Evolutionary conservation across 225 moss, liverwort and hornwort genomes (phyloP), one percentile per base, ranked within the genome.

Genomic region (Neckera pumila): DNA sequence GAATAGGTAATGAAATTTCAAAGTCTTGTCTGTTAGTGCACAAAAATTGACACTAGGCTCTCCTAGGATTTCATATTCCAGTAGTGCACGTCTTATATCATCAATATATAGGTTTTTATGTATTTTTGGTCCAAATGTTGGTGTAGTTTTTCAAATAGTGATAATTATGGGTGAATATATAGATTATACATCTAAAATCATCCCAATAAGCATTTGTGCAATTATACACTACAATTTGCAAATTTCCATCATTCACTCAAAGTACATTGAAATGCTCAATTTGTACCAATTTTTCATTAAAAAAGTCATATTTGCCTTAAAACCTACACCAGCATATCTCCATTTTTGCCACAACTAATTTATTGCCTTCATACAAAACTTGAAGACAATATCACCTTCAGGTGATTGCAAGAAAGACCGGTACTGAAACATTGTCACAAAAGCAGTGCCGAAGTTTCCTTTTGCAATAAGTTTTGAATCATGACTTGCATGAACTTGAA

Each of bases 181-280:
- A 38, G 20, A 38, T 22, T 4, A 11, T n/a, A n/a, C 4, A n/a
- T 4, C 7, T 23, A 26, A 69, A 70, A 40, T 70, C 25, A 70
- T 40, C 6, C 1, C 5, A 40, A 26, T 14, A 26, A 70, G 25
- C 15, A 40, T 45, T 73, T 10, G 0, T 1, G 3, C 28, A 45
- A 45, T 45, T 73, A 6, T 17, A 73, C 0, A 3, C 10, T 28
- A 6, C 0, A 17, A 0, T 17, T 17, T 2, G 6, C 28, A 45
- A 17, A 30, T 0, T 45, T 10, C 10, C 10, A 17, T 73, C 42
- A 15, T 72, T 2, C 2, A 17, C 17, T 45, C 1, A 17, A 9
- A 0, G 17, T 28, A 7, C 30, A 45, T 45, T 30, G 2, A 73
- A 73, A 73, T 45, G 11, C 30, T 73, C 17, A 28, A 17, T 28